These are phyloP conservation scores for Colletotrichum horii DNA, from an alignment of 2,329 filamentous ascomycete genomes.

Conservation along the genomic window DNA sequence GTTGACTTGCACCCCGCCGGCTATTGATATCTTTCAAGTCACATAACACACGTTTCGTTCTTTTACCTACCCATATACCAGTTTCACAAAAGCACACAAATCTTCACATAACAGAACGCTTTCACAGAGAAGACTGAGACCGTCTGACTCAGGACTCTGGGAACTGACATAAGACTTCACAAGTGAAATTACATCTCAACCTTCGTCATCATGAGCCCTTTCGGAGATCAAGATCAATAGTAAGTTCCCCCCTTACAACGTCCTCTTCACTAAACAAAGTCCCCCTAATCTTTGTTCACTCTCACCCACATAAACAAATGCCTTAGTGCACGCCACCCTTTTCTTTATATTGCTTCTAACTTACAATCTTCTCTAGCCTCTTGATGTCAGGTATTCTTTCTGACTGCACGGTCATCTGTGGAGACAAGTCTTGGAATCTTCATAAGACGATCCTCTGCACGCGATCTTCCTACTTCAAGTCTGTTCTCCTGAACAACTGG, in stretches of 20 bases:
- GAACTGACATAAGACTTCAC: neutral
- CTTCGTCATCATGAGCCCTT: neutral
- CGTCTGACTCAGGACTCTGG: rapidly evolving
- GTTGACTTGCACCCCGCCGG: neutral
- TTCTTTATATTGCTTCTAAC: neutral
- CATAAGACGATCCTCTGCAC: neutral
- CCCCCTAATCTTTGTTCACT: neutral
- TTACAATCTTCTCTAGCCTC: neutral
- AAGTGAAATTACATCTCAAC: neutral
- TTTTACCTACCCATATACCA: neutral
- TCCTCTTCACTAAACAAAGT: neutral
- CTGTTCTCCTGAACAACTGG: neutral
- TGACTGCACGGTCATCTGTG: neutral
- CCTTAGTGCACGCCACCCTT: rapidly evolving
- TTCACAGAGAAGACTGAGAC: neutral
- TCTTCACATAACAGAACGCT: rapidly evolving
- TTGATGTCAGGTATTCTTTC: neutral
- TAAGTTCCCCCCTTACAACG: neutral
- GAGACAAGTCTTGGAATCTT: neutral
- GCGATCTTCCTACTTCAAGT: neutral
- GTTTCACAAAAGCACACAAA: neutral
- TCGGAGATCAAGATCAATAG: neutral
- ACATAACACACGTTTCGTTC: neutral
- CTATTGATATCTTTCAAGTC: neutral
- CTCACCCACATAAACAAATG: neutral